Evolutionary conservation across 495 filamentous ascomycete genomes (phyloP).

Genomic region (Aspergillus nidulans): DNA sequence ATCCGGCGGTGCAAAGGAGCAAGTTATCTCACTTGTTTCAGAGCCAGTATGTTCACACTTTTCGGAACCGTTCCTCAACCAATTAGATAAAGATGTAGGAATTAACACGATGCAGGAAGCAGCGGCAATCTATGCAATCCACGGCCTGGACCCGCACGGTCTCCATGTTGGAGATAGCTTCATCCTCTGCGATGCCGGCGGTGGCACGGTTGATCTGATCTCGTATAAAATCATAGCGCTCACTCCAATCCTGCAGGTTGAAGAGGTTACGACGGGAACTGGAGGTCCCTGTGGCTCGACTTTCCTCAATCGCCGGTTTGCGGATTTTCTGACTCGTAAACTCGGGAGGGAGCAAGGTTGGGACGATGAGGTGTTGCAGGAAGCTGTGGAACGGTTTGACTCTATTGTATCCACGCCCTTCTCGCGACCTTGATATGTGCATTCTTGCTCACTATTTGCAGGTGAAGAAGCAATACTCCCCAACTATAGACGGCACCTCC

Average conservation of each 20-base stretch:
- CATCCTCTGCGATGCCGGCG: constrained; percentile 71
- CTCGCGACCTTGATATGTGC: not conserved
- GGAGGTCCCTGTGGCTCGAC: constrained; percentile 65
- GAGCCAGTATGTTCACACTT: constrained; percentile 1
- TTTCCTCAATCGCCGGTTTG: constrained; percentile 66
- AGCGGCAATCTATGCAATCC: constrained; percentile 68
- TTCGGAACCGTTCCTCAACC: too few species aligned
- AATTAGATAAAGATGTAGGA: too few species aligned
- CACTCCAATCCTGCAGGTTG: constrained; percentile 43
- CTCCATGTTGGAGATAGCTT: constrained; percentile 62
- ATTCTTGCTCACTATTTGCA: not conserved
- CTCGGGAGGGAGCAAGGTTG: constrained; percentile 31
- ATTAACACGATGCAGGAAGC: constrained; percentile 63
- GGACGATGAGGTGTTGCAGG: constrained; percentile 18
- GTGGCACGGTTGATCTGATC: constrained; percentile 73
- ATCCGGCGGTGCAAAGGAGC: not conserved
- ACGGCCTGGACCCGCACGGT: constrained; percentile 60
- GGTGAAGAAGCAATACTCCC: constrained; percentile 19
- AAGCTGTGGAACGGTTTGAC: constrained; percentile 22
- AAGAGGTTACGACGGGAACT: constrained; percentile 59
- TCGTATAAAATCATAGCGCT: constrained; percentile 35
- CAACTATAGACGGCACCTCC: constrained; percentile 7
- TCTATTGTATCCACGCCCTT: not conserved
- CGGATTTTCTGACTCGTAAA: constrained; percentile 56
- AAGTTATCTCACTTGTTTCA: not conserved